Percentiles rank a stretch among this genome's conserved stretches.
These are phyloP conservation scores for Amphirosellinia nigrospora DNA, from an alignment of 495 filamentous ascomycete genomes.

Conservation along the genomic window DNA sequence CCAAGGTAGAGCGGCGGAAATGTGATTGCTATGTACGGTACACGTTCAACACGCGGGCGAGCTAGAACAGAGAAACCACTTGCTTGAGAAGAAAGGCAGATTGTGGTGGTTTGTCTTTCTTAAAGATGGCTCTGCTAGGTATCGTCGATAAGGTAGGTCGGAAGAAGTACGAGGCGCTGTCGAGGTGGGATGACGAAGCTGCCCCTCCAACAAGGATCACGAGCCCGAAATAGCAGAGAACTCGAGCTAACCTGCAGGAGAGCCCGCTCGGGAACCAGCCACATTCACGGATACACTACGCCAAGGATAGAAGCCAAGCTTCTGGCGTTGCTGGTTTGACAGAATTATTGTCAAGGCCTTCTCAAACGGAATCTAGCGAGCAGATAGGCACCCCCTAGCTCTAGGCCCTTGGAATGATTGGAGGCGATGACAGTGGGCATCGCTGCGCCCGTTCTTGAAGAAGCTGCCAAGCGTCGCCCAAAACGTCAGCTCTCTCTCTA, in stretches of 20 bases:
- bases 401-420: neutral
- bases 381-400: neutral
- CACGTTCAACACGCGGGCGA: neutral
- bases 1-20: neutral
- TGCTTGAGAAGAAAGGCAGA: neutral
- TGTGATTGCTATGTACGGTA: neutral
- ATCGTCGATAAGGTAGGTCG: neutral
- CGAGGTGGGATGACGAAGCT: constrained; percentile 19
- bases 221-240: constrained; percentile 20
- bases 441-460: neutral
- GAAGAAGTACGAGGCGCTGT: neutral
- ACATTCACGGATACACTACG: neutral
- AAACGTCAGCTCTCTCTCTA: neutral
- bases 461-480: constrained; percentile 3
- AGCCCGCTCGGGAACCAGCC: constrained; percentile 10
- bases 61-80: neutral
- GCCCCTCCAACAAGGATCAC: constrained; percentile 26
- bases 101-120: neutral
- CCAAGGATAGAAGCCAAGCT: neutral
- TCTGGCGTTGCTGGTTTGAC: neutral
- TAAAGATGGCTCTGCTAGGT: neutral
- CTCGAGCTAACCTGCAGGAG: neutral
- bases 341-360: neutral
- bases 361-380: neutral
- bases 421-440: too few species aligned